phyloP scores from a whole-genome alignment of 768 basidiomycete species.

The Leccinum fibrillosum region DNA sequence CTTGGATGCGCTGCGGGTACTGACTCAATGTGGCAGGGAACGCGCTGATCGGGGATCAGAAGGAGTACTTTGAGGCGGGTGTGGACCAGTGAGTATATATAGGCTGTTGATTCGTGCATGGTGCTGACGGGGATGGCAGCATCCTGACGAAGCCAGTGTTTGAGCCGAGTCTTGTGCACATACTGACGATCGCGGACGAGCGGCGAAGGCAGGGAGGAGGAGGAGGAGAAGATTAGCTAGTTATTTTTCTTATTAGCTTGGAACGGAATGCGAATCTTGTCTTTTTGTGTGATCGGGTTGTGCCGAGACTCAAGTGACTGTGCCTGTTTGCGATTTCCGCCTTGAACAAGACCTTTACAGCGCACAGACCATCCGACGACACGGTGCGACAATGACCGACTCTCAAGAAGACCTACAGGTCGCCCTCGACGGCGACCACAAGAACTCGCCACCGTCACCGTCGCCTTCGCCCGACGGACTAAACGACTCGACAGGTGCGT shows the following conservation, averaged over 20 bases:
- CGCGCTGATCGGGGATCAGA: slow-evolving; percentile 58
- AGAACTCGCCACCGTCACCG: slow-evolving; percentile 24
- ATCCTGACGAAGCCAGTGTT: slow-evolving; percentile 79
- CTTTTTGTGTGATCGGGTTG: slow-evolving; percentile 31
- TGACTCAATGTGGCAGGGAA: slow-evolving; percentile 41
- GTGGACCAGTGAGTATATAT: slow-evolving; percentile 59
- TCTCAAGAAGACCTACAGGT: slow-evolving; percentile 18
- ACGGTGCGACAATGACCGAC: slow-evolving; percentile 25
- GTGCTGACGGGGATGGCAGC: slow-evolving; percentile 33
- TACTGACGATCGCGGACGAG: slow-evolving; percentile 42
- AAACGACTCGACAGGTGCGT: slow-evolving; percentile 41
- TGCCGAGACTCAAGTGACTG: slow-evolving; percentile 29
- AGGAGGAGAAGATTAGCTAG: neutral
- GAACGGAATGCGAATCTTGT: slow-evolving; percentile 7
- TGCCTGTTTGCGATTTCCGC: slow-evolving; percentile 29
- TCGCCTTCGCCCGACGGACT: slow-evolving; percentile 44
- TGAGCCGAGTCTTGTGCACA: slow-evolving; percentile 47
- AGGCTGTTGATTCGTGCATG: neutral
- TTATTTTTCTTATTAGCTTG: neutral
- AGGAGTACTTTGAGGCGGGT: slow-evolving; percentile 72
- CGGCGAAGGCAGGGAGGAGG: slow-evolving; percentile 26
- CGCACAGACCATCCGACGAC: slow-evolving; percentile 30
- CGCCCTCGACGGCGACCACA: slow-evolving; percentile 17
- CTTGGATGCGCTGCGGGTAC: neutral
- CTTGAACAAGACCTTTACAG: slow-evolving; percentile 19